phyloP scores from a whole-genome alignment of 805 yeast species.

The Hemisphaericaspora nanyangensis region DNA sequence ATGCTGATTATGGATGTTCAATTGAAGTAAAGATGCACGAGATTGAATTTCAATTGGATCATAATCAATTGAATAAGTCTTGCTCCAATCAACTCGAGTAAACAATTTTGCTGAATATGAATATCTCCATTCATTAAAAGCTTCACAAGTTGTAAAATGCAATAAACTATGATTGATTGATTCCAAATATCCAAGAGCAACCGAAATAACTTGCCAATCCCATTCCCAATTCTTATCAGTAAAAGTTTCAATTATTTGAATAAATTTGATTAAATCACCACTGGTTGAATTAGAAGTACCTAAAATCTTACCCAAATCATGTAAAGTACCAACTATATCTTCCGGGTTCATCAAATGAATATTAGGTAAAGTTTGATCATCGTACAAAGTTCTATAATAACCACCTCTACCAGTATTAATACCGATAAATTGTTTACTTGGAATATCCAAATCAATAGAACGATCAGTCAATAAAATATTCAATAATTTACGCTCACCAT shows the following conservation, averaged over 20 bases:
- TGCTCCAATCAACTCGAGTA: slow-evolving; percentile 25
- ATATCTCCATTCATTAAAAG: slow-evolving; percentile 21
- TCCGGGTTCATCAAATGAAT: slow-evolving; percentile 3
- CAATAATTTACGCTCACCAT: slow-evolving; percentile 26
- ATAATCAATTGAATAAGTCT: slow-evolving; percentile 11
- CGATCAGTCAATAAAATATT: slow-evolving; percentile 45
- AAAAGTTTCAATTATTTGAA: slow-evolving; percentile 25
- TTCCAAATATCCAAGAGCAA: slow-evolving; percentile 32
- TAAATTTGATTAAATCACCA: slow-evolving; percentile 27
- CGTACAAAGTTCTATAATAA: slow-evolving; percentile 48
- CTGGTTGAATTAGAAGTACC: slow-evolving; percentile 17
- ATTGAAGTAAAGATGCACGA: slow-evolving; percentile 17
- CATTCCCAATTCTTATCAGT: slow-evolving; percentile 18
- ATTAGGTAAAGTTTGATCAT: slow-evolving; percentile 20
- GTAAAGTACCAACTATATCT: slow-evolving; percentile 36
- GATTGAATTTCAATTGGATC: slow-evolving; percentile 37
- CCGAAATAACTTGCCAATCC: slow-evolving; percentile 31
- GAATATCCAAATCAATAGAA: slow-evolving; percentile 25
- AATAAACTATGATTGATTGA: slow-evolving; percentile 27
- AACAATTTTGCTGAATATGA: slow-evolving; percentile 15
- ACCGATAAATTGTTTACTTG: slow-evolving; percentile 28
- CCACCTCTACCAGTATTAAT: slow-evolving; percentile 46
- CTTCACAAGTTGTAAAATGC: slow-evolving; percentile 23
- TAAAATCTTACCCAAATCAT: slow-evolving; percentile 38
- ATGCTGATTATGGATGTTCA: slow-evolving; percentile 2